These are phyloP conservation scores for Phoenix roebelenii DNA, from an alignment of 176 grass and related monocot genomes.

Conservation along the genomic window DNA sequence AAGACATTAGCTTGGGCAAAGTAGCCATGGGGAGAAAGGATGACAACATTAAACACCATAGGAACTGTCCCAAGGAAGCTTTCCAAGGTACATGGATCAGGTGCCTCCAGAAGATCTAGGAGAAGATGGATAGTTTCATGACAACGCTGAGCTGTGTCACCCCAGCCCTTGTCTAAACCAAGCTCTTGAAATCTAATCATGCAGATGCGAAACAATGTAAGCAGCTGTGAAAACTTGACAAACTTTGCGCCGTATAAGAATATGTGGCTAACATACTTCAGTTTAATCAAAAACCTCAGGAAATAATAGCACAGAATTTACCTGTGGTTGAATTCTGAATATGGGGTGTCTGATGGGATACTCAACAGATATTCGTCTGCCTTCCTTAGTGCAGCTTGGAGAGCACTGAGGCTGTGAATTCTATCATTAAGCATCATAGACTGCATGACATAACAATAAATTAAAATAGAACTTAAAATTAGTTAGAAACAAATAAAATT, in stretches of 20 bases:
- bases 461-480: too few relatives aligned
- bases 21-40: slow-evolving; percentile 90
- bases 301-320: slow-evolving; percentile 5
- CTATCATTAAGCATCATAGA: slow-evolving; percentile 99
- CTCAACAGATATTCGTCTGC: slow-evolving; percentile 72
- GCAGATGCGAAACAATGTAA: neutral
- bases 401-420: slow-evolving; percentile 77
- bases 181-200: slow-evolving; percentile 86
- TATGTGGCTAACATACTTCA: too few relatives aligned
- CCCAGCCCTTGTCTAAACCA: slow-evolving; percentile 96
- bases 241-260: too few relatives aligned
- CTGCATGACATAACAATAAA: slow-evolving; percentile 24
- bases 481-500: too few relatives aligned
- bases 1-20: slow-evolving; percentile 98
- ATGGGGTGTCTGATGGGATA: slow-evolving; percentile 56
- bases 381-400: slow-evolving; percentile 81
- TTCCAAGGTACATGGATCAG: slow-evolving; percentile 81
- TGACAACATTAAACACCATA: slow-evolving; percentile 98
- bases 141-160: slow-evolving; percentile 63
- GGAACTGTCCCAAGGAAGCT: slow-evolving; percentile 92
- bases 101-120: slow-evolving; percentile 94
- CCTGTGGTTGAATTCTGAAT: slow-evolving; percentile 90
- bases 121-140: slow-evolving; percentile 91
- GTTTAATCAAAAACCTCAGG: too few relatives aligned
- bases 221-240: too few relatives aligned